Conservation (phyloP, 352 stramenopile species). For the Pythium brachiatum region DNA sequence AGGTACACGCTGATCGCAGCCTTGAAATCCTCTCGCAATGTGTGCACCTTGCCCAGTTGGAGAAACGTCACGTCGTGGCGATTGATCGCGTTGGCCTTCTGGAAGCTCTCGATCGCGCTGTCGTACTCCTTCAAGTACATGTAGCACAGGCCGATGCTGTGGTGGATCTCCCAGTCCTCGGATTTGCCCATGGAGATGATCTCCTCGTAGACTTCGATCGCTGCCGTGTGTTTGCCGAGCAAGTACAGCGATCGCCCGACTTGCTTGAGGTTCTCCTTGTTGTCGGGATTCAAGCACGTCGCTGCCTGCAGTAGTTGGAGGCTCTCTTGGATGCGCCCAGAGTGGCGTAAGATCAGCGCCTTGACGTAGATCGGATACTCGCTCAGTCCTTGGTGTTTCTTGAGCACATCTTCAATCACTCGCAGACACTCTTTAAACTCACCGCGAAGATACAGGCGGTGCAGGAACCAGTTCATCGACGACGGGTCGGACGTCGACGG, state of each 20-base stretch:
- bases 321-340: constrained; percentile 87
- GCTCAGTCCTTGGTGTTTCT: constrained; percentile 78
- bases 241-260: constrained; percentile 75
- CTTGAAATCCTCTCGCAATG: constrained; percentile 81
- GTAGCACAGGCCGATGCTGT: constrained; percentile 91
- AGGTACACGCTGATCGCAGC: constrained; percentile 87
- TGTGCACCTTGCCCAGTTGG: constrained; percentile 90
- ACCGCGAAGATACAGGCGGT: constrained; percentile 78
- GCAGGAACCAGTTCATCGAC: constrained; percentile 81
- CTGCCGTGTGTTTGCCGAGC: constrained; percentile 88
- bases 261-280: constrained; percentile 92
- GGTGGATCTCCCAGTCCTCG: constrained; percentile 93
- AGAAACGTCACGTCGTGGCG: constrained; percentile 91
- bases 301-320: constrained; percentile 91
- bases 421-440: constrained; percentile 88
- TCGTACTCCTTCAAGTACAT: constrained; percentile 92
- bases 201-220: constrained; percentile 91
- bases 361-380: constrained; percentile 94
- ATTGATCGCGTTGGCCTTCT: constrained; percentile 90
- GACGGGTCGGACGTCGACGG: constrained; percentile 36
- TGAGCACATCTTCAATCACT: constrained; percentile 88
- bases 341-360: constrained; percentile 86
- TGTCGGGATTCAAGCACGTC: constrained; percentile 90
- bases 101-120: constrained; percentile 83
- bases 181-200: constrained; percentile 71